Evolutionary conservation across 2,329 filamentous ascomycete species (phyloP), one percentile per base, ranked within the genome.

Genomic region (Didymella sp.): DNA sequence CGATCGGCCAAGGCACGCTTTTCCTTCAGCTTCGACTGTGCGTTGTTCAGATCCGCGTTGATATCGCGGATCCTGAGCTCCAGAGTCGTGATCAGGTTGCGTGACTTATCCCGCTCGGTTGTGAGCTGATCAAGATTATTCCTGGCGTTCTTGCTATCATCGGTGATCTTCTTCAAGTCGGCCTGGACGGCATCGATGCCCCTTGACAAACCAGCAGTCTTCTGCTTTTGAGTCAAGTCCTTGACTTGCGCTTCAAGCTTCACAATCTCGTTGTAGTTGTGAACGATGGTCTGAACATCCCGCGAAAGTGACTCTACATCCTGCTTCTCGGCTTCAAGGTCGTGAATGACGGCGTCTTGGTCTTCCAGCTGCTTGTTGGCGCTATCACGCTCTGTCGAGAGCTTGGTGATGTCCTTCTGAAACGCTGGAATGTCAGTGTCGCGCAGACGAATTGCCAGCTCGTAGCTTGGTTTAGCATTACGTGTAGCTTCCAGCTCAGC

Each of bases 101-200:
- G 87, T 51, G 86, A 83, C 35, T 89, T 86, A 63, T 96, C 90
- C 63, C 85, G 87, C 30, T 95, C 91, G 12, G 78, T 79, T 0
- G 83, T 85, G 28, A 96, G 77, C 66, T 89, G 90, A 6, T 83
- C 77, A 12, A 94, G 82, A 40, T 81, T 84, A 38, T 81, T 81
- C 70, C 90, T 92, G 25, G 87, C 77, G 21, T 78, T 78, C 51
- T 88, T 85, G 63, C 87, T 83, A 70, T 90, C 86, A 58, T 92
- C 90, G 19, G 84, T 84, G 53, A 88, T 82, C 17, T 80, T 77
- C 44, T 86, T 86, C 59, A 92, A 85, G 44, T 92, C 85, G 50
- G 90, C 87, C 66, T 95, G 90, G 50, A 98, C 92, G 63, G 95
- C 90, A 51, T 96, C 90, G 6, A 92, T 84, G 27, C 90, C 90